phyloP scores from a whole-genome alignment of 1,284 basidiomycete species.

The Phaffia rhodozyma region DNA sequence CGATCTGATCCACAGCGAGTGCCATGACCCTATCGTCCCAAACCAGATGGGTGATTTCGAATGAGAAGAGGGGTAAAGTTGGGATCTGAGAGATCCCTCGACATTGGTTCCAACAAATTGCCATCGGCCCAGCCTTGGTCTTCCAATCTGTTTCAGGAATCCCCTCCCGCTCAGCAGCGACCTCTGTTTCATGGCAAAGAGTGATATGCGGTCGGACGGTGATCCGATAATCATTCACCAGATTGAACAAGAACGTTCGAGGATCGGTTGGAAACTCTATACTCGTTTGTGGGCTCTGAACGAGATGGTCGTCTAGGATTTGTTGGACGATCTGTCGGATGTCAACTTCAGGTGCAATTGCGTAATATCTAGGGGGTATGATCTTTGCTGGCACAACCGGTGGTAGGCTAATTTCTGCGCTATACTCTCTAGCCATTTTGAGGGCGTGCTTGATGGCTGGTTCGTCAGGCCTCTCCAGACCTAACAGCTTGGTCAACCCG shows the following conservation, averaged over 20 bases:
- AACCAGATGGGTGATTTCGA: constrained; percentile 52
- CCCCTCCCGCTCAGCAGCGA: constrained; percentile 39
- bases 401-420: constrained; percentile 23
- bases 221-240: constrained; percentile 47
- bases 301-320: constrained; percentile 24
- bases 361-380: constrained; percentile 52
- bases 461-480: constrained; percentile 44
- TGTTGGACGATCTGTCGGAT: constrained; percentile 42
- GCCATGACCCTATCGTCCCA: constrained; percentile 77
- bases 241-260: constrained; percentile 41
- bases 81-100: constrained; percentile 38
- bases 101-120: constrained; percentile 56
- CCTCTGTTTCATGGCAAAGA: constrained; percentile 57
- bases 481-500: constrained; percentile 41
- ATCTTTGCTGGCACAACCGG: constrained; percentile 16
- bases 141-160: not conserved
- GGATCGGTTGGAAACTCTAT: constrained; percentile 26
- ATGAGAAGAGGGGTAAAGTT: constrained; percentile 47
- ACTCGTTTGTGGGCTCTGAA: not conserved
- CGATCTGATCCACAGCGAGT: constrained; percentile 49
- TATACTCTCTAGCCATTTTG: constrained; percentile 22
- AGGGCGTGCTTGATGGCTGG: constrained; percentile 50
- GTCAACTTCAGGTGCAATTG: constrained; percentile 59
- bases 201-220: constrained; percentile 68
- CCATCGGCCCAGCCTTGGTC: constrained; percentile 19